phyloP scores from a whole-genome alignment of 1,139 yeast species.

The Blastobotrys apis region DNA sequence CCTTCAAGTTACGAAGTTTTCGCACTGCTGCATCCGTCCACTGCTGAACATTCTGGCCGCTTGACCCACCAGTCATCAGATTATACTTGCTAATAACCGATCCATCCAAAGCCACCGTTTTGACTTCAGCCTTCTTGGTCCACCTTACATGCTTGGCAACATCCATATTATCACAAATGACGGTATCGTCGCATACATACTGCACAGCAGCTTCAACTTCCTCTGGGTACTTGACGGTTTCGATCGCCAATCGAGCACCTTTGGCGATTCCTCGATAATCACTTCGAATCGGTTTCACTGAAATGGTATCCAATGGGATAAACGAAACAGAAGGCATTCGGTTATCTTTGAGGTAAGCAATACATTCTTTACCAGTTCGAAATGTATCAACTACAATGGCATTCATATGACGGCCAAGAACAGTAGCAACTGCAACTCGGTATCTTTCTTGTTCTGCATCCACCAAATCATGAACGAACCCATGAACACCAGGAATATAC shows the following conservation, averaged over 20 bases:
- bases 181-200: constrained; percentile 73
- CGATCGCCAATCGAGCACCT: constrained; percentile 56
- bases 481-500: constrained; percentile 76
- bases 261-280: constrained; percentile 54
- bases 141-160: constrained; percentile 73
- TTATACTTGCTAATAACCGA: constrained; percentile 82
- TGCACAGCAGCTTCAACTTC: constrained; percentile 72
- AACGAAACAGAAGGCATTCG: constrained; percentile 82
- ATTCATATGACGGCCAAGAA: constrained; percentile 75
- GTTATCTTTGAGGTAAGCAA: constrained; percentile 78
- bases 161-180: constrained; percentile 70
- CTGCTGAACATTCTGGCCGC: constrained; percentile 38
- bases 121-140: constrained; percentile 56
- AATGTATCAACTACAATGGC: constrained; percentile 78
- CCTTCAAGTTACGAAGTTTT: constrained; percentile 54
- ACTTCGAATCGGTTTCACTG: constrained; percentile 52
- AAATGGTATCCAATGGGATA: constrained; percentile 81
- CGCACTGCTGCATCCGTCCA: constrained; percentile 78
- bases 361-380: constrained; percentile 75
- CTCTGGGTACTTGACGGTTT: constrained; percentile 67
- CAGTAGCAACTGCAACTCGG: constrained; percentile 72
- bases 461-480: constrained; percentile 74
- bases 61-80: constrained; percentile 86
- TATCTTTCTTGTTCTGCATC: constrained; percentile 72
- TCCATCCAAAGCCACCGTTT: constrained; percentile 80